These are phyloP conservation scores for Neopestalotiopsis clavispora DNA, from an alignment of 2,329 filamentous ascomycete genomes.

Conservation along the genomic window DNA sequence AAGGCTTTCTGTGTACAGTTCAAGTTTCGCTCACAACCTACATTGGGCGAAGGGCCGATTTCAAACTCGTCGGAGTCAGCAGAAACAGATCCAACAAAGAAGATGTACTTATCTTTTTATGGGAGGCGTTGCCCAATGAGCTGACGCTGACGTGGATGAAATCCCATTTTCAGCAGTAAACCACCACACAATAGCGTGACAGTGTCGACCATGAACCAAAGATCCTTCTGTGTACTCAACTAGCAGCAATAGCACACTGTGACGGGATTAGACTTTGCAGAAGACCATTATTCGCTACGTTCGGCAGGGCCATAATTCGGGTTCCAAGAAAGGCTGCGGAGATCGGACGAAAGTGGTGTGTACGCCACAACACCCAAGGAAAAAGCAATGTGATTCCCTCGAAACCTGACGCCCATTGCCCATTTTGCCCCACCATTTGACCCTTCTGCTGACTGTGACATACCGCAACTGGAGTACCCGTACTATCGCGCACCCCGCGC, in stretches of 20 bases:
- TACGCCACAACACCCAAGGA: constrained; percentile 15
- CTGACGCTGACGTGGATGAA: not conserved
- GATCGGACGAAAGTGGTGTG: constrained; percentile 3
- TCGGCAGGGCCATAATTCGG: not conserved
- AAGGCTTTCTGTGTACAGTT: too few relatives aligned
- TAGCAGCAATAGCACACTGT: not conserved
- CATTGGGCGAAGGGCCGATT: not conserved
- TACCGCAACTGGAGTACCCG: not conserved
- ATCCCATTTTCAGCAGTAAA: not conserved
- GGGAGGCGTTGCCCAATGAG: not conserved
- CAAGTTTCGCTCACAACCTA: not conserved
- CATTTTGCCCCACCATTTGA: constrained; percentile 1
- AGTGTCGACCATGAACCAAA: not conserved
- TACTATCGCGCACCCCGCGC: constrained; percentile 15
- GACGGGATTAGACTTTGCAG: not conserved
- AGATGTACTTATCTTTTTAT: not conserved
- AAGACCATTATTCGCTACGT: not conserved
- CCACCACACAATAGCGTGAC: not conserved
- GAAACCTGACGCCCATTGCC: constrained; percentile 1
- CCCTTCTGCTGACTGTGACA: not conserved
- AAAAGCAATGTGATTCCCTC: constrained; percentile 4
- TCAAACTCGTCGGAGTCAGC: not conserved
- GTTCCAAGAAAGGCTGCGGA: not conserved
- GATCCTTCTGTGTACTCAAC: too few relatives aligned
- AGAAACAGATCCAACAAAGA: not conserved